phyloP scores from a whole-genome alignment of 2,329 filamentous ascomycete genomes.

The Fusarium sp. region DNA sequence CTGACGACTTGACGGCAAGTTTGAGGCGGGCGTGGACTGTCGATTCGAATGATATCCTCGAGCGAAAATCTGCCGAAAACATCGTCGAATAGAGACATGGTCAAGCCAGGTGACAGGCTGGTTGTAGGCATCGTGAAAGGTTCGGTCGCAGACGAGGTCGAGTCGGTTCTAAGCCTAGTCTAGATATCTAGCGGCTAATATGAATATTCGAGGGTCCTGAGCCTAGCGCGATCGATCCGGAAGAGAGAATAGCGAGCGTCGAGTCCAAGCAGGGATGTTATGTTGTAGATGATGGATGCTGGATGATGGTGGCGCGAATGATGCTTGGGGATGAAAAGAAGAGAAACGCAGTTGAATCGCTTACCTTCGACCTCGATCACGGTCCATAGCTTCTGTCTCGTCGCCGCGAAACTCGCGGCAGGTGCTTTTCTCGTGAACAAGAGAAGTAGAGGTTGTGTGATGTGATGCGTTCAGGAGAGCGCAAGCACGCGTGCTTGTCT shows the following conservation, averaged over 20 bases:
- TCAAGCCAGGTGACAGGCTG: neutral
- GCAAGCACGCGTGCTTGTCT: slow-evolving; percentile 39
- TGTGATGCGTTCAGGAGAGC: slow-evolving; percentile 23
- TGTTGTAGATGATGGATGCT: slow-evolving; percentile 4
- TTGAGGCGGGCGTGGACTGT: neutral
- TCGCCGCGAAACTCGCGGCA: slow-evolving; percentile 16
- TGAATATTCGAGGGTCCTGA: neutral
- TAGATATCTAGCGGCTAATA: neutral
- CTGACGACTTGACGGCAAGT: neutral
- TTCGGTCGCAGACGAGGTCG: neutral
- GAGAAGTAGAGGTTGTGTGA: slow-evolving; percentile 4
- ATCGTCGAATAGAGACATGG: neutral
- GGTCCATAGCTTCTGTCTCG: slow-evolving; percentile 47
- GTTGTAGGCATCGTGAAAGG: slow-evolving; percentile 1
- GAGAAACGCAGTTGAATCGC: slow-evolving; percentile 22
- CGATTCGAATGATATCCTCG: neutral
- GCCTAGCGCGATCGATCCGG: slow-evolving; percentile 6
- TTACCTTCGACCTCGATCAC: slow-evolving; percentile 55
- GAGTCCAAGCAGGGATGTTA: neutral
- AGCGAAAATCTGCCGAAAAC: neutral
- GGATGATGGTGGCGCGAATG: slow-evolving; percentile 23
- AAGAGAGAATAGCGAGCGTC: neutral
- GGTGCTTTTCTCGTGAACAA: slow-evolving; percentile 11
- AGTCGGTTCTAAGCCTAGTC: neutral
- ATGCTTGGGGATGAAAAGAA: slow-evolving; percentile 14